These are phyloP conservation scores for Septoria petroselini DNA, from an alignment of 2,329 filamentous ascomycete genomes.

Conservation along the genomic window DNA sequence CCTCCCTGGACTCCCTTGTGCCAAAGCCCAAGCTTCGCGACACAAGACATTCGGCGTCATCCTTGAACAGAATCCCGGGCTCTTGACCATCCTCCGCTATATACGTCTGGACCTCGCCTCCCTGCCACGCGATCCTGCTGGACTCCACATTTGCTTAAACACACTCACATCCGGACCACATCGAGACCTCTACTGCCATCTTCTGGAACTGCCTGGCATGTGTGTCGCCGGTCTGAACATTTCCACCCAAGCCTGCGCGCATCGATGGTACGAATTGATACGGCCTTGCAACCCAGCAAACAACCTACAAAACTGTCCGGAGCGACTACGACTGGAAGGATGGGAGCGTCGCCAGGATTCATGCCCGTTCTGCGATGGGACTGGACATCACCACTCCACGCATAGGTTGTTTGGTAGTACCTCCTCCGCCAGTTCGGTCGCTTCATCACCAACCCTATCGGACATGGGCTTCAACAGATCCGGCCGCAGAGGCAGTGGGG, in stretches of 20 bases:
- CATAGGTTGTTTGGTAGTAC: conserved; percentile 49
- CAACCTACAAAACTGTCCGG: conserved; percentile 48
- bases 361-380: conserved; percentile 47
- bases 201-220: conserved; percentile 37
- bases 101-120: conserved; percentile 4
- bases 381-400: conserved; percentile 42
- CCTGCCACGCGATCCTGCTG: conserved; percentile 6
- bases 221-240: conserved; percentile 52
- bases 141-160: conserved; percentile 5
- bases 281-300: conserved; percentile 44
- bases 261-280: conserved; percentile 51
- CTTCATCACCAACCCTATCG: conserved; percentile 28
- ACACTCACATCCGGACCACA: neutral
- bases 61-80: conserved; percentile 7
- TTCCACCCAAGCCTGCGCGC: conserved; percentile 46
- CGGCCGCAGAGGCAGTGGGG: conserved; percentile 29
- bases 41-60: conserved; percentile 15
- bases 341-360: conserved; percentile 50
- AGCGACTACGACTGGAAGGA: conserved; percentile 47
- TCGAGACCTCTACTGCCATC: neutral
- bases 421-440: conserved; percentile 39
- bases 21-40: conserved; percentile 7
- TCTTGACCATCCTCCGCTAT: conserved; percentile 12
- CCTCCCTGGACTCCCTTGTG: neutral
- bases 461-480: conserved; percentile 19